Conservation (phyloP, 148 eudicot species). For the Rhododendron griersonianum region DNA sequence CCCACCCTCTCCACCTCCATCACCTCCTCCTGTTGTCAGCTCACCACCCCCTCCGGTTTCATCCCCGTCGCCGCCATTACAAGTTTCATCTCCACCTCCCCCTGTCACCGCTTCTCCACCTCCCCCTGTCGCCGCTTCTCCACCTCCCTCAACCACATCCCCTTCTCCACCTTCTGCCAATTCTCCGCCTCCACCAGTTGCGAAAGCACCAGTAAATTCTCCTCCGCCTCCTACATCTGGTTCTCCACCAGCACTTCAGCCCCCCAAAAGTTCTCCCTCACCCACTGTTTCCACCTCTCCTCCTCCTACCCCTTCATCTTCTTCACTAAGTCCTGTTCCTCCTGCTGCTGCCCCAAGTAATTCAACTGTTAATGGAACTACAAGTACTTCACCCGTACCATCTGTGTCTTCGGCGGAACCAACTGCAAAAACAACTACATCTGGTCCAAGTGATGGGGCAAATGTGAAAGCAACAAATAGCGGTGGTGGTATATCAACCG, state of each 20-base stretch:
- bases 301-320: conserved; percentile 28
- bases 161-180: conserved; percentile 18
- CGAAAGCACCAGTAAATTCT: background rate
- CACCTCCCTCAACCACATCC: conserved; percentile 21
- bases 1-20: conserved; percentile 5
- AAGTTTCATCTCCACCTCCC: conserved; percentile 19
- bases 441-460: conserved; percentile 18
- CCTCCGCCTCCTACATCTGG: conserved; percentile 31
- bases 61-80: conserved; percentile 5
- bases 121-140: conserved; percentile 20
- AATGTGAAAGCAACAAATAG: conserved; percentile 8
- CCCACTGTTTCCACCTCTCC: conserved; percentile 21
- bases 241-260: conserved; percentile 31
- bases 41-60: conserved; percentile 22
- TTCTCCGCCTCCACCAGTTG: conserved; percentile 25
- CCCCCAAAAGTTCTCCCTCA: conserved; percentile 31
- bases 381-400: conserved; percentile 15
- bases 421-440: conserved; percentile 34
- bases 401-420: conserved; percentile 31
- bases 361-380: conserved; percentile 14
- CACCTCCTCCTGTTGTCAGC: conserved; percentile 14
- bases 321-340: conserved; percentile 21
- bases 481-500: conserved; percentile 16
- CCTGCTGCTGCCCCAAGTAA: conserved; percentile 33
- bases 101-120: conserved; percentile 23